These are phyloP conservation scores for Aechmea fasciata DNA, from an alignment of 176 grass and related monocot species.

Conservation along the genomic window DNA sequence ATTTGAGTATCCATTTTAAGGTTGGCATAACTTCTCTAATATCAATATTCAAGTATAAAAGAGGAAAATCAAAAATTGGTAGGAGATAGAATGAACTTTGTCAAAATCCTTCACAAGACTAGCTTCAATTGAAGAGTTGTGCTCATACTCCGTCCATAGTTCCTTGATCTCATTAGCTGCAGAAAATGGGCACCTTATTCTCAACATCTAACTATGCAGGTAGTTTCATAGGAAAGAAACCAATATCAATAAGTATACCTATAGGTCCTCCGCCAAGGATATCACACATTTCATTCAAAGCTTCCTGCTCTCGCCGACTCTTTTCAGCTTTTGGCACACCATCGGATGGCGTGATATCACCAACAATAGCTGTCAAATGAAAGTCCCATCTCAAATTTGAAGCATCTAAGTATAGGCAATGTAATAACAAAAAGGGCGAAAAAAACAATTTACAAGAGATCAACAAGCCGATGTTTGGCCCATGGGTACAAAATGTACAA, in stretches of 20 bases:
- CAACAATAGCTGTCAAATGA: constrained; percentile 65
- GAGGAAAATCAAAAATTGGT: background rate
- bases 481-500: background rate
- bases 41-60: background rate
- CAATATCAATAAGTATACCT: constrained; percentile 31
- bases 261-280: constrained; percentile 67
- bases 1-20: too few species aligned
- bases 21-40: background rate
- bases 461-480: background rate
- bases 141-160: constrained; percentile 90
- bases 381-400: background rate
- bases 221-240: constrained; percentile 12
- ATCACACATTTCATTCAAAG: constrained; percentile 84
- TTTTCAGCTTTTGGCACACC: constrained; percentile 93
- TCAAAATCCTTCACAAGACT: constrained; percentile 96
- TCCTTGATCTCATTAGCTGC: constrained; percentile 84
- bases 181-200: constrained; percentile 13
- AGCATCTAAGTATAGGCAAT: background rate
- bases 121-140: constrained; percentile 91
- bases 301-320: constrained; percentile 61
- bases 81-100: constrained; percentile 42
- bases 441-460: background rate
- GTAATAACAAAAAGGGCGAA: background rate
- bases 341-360: constrained; percentile 95
- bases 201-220: background rate